phyloP scores from a whole-genome alignment of 345 rosid genomes.

The Carallia pectinifolia region DNA sequence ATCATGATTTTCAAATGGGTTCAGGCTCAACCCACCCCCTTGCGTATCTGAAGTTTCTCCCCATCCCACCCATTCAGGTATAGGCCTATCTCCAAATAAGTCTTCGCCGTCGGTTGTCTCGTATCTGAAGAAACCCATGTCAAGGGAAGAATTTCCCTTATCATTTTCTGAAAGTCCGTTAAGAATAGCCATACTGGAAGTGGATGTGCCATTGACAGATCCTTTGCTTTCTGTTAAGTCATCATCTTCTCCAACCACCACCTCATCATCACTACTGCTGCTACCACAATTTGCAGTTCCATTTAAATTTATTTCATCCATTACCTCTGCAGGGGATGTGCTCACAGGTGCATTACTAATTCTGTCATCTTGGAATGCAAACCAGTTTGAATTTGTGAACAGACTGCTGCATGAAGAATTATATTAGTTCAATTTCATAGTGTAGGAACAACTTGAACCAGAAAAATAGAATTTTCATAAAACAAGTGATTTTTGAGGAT shows the following conservation, averaged over 20 bases:
- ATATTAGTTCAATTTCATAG: background rate
- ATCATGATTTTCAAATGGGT: constrained; percentile 64
- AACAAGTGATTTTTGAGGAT: background rate
- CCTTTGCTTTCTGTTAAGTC: constrained; percentile 50
- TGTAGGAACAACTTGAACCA: background rate
- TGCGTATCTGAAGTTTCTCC: constrained; percentile 60
- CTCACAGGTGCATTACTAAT: constrained; percentile 52
- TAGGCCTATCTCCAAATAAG: constrained; percentile 49
- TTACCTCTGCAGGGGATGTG: constrained; percentile 53
- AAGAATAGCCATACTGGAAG: constrained; percentile 36
- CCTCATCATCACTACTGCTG: constrained; percentile 89
- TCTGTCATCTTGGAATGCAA: constrained; percentile 88
- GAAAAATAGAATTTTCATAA: background rate
- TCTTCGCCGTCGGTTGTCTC: constrained; percentile 54
- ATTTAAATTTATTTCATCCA: constrained; percentile 81
- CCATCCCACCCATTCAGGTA: constrained; percentile 94
- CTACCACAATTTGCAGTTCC: constrained; percentile 57
- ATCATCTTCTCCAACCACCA: constrained; percentile 75
- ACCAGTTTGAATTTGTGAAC: constrained; percentile 96
- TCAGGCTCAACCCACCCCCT: constrained; percentile 51
- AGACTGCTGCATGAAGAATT: constrained; percentile 47
- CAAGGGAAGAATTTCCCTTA: constrained; percentile 37
- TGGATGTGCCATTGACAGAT: constrained; percentile 45
- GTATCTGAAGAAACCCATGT: constrained; percentile 50
- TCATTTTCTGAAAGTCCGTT: constrained; percentile 37